Conservation (phyloP, 2,329 filamentous ascomycete species). For the Clonostachys rosea region DNA sequence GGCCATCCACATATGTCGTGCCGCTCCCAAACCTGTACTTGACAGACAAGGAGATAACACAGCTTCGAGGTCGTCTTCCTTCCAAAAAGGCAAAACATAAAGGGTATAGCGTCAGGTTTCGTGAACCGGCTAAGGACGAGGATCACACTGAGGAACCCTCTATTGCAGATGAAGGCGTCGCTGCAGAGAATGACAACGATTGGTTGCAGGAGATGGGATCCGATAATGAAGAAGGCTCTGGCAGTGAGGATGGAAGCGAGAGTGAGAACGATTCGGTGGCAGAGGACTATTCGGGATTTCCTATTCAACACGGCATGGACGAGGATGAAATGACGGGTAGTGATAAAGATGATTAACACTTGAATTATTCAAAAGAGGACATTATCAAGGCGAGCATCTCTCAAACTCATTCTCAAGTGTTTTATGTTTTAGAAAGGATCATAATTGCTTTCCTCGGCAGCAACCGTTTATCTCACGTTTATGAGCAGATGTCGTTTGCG, state of each 20-base stretch:
- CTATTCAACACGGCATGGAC: no score
- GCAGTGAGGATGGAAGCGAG: conserved; percentile 13
- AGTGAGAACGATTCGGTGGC: conserved; percentile 3
- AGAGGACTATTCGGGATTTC: conserved; percentile 1
- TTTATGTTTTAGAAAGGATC: no score
- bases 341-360: no score
- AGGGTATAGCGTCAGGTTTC: conserved; percentile 24
- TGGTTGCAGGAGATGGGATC: conserved; percentile 14
- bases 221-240: conserved; percentile 9
- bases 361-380: no score
- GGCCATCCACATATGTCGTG: conserved; percentile 21
- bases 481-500: no score
- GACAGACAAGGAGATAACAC: conserved; percentile 25
- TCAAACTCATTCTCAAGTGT: no score
- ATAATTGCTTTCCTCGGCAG: no score
- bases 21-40: conserved; percentile 26
- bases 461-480: no score
- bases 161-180: background rate
- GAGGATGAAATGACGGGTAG: no score
- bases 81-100: conserved; percentile 24
- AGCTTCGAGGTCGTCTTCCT: conserved; percentile 24
- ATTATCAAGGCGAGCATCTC: no score
- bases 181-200: conserved; percentile 8
- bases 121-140: conserved; percentile 12
- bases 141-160: conserved; percentile 1